Evolutionary conservation across 2,329 filamentous ascomycete genomes (phyloP).

Genomic region (Cytospora piceicola): DNA sequence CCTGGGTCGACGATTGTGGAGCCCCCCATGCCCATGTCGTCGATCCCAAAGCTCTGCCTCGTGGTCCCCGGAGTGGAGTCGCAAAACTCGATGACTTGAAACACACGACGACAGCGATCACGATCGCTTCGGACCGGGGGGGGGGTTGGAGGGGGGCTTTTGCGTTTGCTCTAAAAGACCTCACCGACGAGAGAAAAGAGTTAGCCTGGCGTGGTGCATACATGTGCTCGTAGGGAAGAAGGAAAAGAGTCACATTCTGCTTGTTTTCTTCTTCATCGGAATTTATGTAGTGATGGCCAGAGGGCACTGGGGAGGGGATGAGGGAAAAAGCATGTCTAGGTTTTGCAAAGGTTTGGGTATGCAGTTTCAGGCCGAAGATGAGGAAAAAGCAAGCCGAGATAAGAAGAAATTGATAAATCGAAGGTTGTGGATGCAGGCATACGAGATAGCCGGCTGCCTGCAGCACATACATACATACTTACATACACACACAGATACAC

Average conservation of each 20-base stretch:
- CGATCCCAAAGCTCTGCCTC: neutral
- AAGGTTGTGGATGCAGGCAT: neutral
- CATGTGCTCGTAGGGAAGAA: neutral
- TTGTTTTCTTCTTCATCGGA: neutral
- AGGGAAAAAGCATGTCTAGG: neutral
- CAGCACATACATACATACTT: neutral
- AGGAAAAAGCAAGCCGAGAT: neutral
- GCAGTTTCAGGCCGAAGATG: neutral
- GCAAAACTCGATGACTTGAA: slow-evolving; percentile 28
- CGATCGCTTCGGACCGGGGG: slow-evolving; percentile 2
- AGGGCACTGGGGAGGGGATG: too few relatives aligned
- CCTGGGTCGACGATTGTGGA: slow-evolving; percentile 1
- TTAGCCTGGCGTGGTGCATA: neutral
- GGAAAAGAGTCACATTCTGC: neutral
- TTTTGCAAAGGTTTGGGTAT: neutral
- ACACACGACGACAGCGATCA: slow-evolving; percentile 27
- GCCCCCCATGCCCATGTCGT: neutral
- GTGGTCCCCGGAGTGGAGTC: slow-evolving; percentile 10
- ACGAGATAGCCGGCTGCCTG: neutral
- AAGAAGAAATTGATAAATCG: neutral
- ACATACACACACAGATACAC: neutral
- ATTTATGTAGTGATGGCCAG: neutral
- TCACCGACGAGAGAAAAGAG: slow-evolving; percentile 10
- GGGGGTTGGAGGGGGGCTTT: neutral
- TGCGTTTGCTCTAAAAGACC: neutral